Base-by-base conservation (phyloP, 805 yeast species). In the Wickerhamiella brachini region DNA sequence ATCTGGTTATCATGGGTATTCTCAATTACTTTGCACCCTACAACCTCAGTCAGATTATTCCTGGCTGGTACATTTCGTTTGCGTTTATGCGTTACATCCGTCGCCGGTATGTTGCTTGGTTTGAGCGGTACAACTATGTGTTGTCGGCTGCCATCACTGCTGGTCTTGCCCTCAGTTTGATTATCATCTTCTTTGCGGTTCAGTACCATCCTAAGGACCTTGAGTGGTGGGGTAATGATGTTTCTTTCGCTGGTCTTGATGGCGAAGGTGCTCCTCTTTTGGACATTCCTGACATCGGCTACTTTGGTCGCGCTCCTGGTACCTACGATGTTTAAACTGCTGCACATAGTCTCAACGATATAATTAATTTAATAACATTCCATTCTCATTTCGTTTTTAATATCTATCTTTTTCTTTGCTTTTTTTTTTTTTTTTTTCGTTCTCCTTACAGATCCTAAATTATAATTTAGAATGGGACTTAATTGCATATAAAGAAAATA, bases 211-310 rank as follows among this genome's bases (percentile, higher is more conserved):
- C 69, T 3, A 65, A 65, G 38, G 53, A 59, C 3, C 50, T 79
- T 12, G 53, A 64, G 29, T 81, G 85, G 86, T 81, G 85, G 85
- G 86, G 86, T 1, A 79, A 78, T 51, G 57, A 53, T 12, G 68
- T 62, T 43, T 39, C 51, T 7, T 47, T 21, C 9, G 53, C 54
- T 10, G 62, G 62, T 10, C 47, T 57, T 9, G 64, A 58, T 43
- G 60, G 55, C 24, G 51, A 26, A 9, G 51, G 49, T 5, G 47
- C 53, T 13, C n/a, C 29, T 13, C 50, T 39, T 13, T 22, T 46
- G 20, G 41, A 51, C 8, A 22, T 61, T 18, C 59, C 63, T 1
- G 62, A 56, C 10, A 51, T 50, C 6, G 68, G 62, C 22, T 56
- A 60, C 51, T 64, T 64, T 47, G 68, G 68, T n/a, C 63, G 64